Percentiles rank a stretch among this genome's conserved stretches.
These are phyloP conservation scores for Yamadazyma nakazawae DNA, from an alignment of 805 yeast species.

Conservation along the genomic window DNA sequence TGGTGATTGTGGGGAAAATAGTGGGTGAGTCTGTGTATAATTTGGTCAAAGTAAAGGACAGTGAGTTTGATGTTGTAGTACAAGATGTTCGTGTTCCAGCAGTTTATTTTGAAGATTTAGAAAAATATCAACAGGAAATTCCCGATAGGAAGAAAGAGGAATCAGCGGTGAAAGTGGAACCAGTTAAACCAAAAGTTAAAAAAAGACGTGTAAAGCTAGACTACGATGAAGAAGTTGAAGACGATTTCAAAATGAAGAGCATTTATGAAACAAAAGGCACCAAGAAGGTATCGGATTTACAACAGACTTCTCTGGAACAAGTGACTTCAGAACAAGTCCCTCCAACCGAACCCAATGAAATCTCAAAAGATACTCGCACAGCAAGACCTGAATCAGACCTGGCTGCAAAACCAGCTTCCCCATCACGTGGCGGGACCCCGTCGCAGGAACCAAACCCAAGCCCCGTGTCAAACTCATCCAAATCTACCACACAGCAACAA, in stretches of 20 bases:
- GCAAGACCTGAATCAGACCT: background rate
- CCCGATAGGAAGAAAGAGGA: background rate
- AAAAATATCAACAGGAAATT: background rate
- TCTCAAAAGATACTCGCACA: background rate
- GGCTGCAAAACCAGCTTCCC: background rate
- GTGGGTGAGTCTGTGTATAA: conserved; percentile 55
- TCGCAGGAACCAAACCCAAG: too few relatives aligned
- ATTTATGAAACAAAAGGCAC: conserved; percentile 32
- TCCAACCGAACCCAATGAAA: background rate
- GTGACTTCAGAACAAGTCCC: background rate
- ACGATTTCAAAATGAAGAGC: conserved; percentile 36
- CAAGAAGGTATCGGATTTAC: background rate
- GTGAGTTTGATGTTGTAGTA: conserved; percentile 45
- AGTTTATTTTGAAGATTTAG: conserved; percentile 46
- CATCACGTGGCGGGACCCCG: too few relatives aligned
- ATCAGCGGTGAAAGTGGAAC: background rate
- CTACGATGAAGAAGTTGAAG: conserved; percentile 40
- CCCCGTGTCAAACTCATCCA: too few relatives aligned
- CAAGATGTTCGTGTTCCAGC: conserved; percentile 38
- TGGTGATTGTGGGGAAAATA: conserved; percentile 51
- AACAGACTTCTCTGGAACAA: too few relatives aligned
- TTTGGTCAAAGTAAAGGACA: conserved; percentile 46
- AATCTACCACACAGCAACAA: too few relatives aligned
- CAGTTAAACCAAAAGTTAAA: conserved; percentile 17
- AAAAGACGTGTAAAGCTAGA: conserved; percentile 30